phyloP scores from a whole-genome alignment of 805 yeast genomes.

The Candida pseudofarinosa region DNA sequence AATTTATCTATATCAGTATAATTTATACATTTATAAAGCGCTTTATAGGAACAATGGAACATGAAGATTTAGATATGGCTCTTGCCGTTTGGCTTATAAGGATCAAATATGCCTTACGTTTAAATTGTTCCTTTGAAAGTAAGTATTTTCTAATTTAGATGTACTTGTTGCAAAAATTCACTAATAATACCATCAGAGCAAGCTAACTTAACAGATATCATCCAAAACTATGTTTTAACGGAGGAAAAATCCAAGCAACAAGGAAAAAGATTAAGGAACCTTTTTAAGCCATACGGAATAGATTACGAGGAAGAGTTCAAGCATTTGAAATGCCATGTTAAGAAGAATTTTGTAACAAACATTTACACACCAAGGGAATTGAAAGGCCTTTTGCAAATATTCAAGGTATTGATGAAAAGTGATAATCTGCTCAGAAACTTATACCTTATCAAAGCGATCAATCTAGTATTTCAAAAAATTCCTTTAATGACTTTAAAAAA shows the following conservation, averaged over 20 bases:
- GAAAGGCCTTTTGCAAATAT: neutral
- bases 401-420: constrained; percentile 4
- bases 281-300: neutral
- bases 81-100: constrained; percentile 8
- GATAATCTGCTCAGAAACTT: constrained; percentile 6
- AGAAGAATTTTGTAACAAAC: neutral
- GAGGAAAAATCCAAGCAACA: neutral
- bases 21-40: no score
- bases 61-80: constrained; percentile 3
- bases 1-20: no score
- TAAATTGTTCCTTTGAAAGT: neutral
- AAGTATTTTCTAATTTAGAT: neutral
- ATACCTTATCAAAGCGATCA: constrained; percentile 3
- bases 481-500: neutral
- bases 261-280: neutral
- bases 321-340: constrained; percentile 1
- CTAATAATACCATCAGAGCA: neutral
- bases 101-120: constrained; percentile 1
- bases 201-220: neutral
- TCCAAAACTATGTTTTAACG: neutral
- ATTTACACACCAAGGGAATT: neutral
- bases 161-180: neutral
- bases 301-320: neutral
- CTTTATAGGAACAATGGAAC: no score
- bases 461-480: neutral